Conservation (phyloP, 2,329 filamentous ascomycete genomes). For the Bretziella fagacearum region DNA sequence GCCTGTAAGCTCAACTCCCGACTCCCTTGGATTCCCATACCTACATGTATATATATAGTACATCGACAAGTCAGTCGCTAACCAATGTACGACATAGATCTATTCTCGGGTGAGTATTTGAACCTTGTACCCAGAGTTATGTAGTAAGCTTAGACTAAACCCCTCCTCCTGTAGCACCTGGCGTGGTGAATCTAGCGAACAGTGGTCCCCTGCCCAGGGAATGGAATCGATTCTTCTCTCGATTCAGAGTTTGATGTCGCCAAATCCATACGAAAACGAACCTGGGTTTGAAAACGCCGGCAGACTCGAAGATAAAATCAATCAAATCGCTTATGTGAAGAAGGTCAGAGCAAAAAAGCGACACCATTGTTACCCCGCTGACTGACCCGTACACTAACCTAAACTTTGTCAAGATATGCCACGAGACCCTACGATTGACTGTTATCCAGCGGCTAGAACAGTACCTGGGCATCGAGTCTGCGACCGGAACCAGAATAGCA, state of each 20-base stretch:
- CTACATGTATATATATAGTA: no score
- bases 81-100: constrained; percentile 42
- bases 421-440: constrained; percentile 74
- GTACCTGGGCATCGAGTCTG: constrained; percentile 39
- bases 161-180: constrained; percentile 87
- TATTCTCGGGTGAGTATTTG: constrained; percentile 53
- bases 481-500: neutral
- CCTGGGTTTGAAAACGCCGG: constrained; percentile 77
- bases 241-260: constrained; percentile 89
- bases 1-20: constrained; percentile 53
- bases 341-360: constrained; percentile 38
- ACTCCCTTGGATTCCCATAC: no score
- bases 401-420: constrained; percentile 51
- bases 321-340: constrained; percentile 56
- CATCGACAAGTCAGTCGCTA: no score
- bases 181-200: constrained; percentile 74
- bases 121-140: neutral
- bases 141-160: neutral
- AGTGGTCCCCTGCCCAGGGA: constrained; percentile 94
- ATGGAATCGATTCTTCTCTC: constrained; percentile 87
- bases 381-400: neutral
- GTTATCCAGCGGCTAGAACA: constrained; percentile 74
- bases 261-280: constrained; percentile 90
- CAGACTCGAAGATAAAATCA: constrained; percentile 54
- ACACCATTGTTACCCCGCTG: constrained; percentile 10